Percentiles rank a stretch among this genome's conserved stretches.
Evolutionary conservation across 2,329 filamentous ascomycete species (phyloP).

Genomic region (Epichloe gansuensis): DNA sequence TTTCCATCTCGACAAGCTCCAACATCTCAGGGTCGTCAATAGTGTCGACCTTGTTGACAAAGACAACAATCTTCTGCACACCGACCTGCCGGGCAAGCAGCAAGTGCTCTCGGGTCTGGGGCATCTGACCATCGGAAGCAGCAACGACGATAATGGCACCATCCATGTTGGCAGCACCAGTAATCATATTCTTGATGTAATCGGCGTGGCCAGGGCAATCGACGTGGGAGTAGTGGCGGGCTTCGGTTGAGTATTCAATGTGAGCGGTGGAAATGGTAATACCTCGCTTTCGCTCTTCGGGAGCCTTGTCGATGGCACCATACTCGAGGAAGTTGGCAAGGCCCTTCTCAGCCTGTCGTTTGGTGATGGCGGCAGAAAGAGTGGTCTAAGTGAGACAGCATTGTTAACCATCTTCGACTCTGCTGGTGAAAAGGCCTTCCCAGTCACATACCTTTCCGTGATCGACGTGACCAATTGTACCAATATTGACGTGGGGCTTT

Average conservation of each 20-base stretch:
- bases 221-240: slow-evolving; percentile 96
- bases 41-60: slow-evolving; percentile 98
- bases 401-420: background rate
- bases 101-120: slow-evolving; percentile 96
- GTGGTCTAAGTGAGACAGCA: slow-evolving; percentile 56
- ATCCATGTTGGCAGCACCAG: slow-evolving; percentile 98
- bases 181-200: slow-evolving; percentile 99
- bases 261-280: slow-evolving; percentile 98
- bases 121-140: slow-evolving; percentile 98
- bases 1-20: slow-evolving; percentile 99
- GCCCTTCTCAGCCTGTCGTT: slow-evolving; percentile 91
- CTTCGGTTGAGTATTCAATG: slow-evolving; percentile 94
- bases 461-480: slow-evolving; percentile 98
- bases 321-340: slow-evolving; percentile 93
- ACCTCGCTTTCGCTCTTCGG: slow-evolving; percentile 98
- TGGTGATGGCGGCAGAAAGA: slow-evolving; percentile 96
- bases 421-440: background rate
- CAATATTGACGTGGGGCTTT: slow-evolving; percentile 98
- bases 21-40: slow-evolving; percentile 98
- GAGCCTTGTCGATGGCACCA: slow-evolving; percentile 95
- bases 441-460: slow-evolving; percentile 72
- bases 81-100: slow-evolving; percentile 95
- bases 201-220: slow-evolving; percentile 99
- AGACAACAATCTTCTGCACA: slow-evolving; percentile 95
- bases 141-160: slow-evolving; percentile 98